Base-by-base conservation (phyloP, 768 basidiomycete species). In the Lentinus brumalis region DNA sequence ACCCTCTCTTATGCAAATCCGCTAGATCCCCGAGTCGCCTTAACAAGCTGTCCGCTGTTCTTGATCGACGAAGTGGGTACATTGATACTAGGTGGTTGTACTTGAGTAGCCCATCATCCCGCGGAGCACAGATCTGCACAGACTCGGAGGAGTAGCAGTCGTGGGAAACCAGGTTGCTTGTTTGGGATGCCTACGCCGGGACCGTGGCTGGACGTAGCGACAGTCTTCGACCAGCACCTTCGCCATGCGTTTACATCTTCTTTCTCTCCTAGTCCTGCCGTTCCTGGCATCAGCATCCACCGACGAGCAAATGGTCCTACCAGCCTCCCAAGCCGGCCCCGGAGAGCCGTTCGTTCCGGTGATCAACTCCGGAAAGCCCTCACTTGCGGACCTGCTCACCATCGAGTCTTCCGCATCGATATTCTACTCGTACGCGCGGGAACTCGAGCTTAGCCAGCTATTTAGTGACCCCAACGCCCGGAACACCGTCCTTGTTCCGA, bases 361-460 rank as follows among this genome's bases (percentile, higher is more conserved):
- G 32, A 82, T 75, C 3, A 76, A 76, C 26, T 55, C 67, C 30
- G 61, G 69, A 31, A 73, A 79, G 62, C 89, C 90, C 14, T 83
- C 83, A 1, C 76, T 94, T 38, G 81, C 87, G 5, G 92, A 94
- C 74, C 75, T 91, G 44, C 82, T 94, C 66, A 93, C 92, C 11
- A 85, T 94, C 69, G 86, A 92, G 66, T 67, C 83, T 1, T 83
- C 84, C 0, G 83, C 84, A 9, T 93, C 91, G 42, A 94, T 94
- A 53, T 94, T 92, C 79, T 92, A 86, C 71, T 86, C 88, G 0
- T 94, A 94, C 70, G 88, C 90, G 4, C 81, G 91, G 6, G 91
- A 92, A 67, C 76, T 86, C 2, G 79, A 83, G 65, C 65, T 88
- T n/a, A 87, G 86, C 69, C 67, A 70, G 32, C 76, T 78, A 10